A percentile compares a stretch with the other conserved stretches of the same genome.
Evolutionary conservation across 1,284 basidiomycete genomes (phyloP).

Genomic region (Sporisorium graminicola): DNA sequence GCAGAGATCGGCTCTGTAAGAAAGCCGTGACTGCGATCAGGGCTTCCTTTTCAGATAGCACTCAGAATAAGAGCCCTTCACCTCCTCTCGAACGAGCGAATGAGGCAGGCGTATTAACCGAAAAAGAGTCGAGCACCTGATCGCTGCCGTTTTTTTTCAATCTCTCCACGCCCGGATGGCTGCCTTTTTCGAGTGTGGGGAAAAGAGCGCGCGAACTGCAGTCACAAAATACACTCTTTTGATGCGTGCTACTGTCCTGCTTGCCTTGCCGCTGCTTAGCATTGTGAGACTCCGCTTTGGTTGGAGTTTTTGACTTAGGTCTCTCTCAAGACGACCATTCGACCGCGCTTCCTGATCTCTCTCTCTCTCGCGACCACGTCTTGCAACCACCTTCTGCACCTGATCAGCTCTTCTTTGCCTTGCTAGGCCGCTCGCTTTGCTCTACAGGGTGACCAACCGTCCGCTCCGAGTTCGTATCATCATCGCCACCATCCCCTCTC

Average conservation of each 20-base stretch:
- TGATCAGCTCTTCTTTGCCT: background rate
- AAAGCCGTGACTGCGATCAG: background rate
- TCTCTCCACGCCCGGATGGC: background rate
- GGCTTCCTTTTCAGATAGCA: background rate
- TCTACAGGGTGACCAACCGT: background rate
- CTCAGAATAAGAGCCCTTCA: too few species aligned
- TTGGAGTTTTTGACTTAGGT: background rate
- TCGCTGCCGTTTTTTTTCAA: too few species aligned
- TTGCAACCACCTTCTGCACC: background rate
- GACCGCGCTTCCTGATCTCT: background rate
- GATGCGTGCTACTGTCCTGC: background rate
- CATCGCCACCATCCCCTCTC: background rate
- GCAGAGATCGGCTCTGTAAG: background rate
- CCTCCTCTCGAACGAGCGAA: background rate
- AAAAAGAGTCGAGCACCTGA: conserved; percentile 1
- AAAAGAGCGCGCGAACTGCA: conserved; percentile 6
- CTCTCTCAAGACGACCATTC: background rate
- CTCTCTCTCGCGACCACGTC: background rate
- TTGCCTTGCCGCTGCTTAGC: background rate
- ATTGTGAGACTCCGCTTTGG: background rate
- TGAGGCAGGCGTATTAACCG: background rate
- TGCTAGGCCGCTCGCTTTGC: background rate
- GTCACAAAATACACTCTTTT: background rate
- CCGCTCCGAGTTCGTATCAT: background rate
- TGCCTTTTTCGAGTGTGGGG: conserved; percentile 6